Base-by-base conservation (phyloP, 2,329 filamentous ascomycete species). In the Mycosphaerella sp. region DNA sequence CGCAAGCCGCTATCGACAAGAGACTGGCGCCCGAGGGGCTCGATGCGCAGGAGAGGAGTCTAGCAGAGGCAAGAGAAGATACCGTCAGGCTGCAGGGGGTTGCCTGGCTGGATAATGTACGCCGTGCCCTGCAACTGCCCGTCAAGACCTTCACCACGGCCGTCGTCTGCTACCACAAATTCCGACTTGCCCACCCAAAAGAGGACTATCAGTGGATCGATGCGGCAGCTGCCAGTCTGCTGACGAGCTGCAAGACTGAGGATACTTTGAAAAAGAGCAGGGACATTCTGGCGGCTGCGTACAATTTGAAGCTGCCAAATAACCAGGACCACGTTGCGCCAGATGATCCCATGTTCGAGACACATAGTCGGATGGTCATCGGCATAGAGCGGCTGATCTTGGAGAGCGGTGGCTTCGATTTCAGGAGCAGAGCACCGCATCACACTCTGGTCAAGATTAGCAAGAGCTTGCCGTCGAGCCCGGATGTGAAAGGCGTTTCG, bases 201-300 rank as follows among this genome's bases (percentile, higher is more conserved):
- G 83, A 78, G 60, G 90, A 95, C 66, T 95, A 95, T 71, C 46
- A 53, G 42, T 39, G 51, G 45, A 87, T 59, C 36, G 92, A 97
- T 68, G 91, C 89, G 1, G 89, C 92, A 0, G 82, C 93, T 6
- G 89, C 93, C 1, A 86, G 89, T 23, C 76, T 98, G 7, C 92
- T 97, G 66, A 87, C 91, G 2, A 91, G 91, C 2, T 97, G 92
- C 77, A 98, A 98, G 74, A 90, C 95, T 44, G 93, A 98, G 72
- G 93, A 98, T 70, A 98, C 93, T 0, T 81, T 96, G 62, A 98
- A 98, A 74, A 97, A 97, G 75, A 95, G 89, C 3, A 84, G 82
- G 54, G 93, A 98, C 59, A 95, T 98, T 57, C 77, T 97, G 12
- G 95, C 89, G 55, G 90, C 91, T 1, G 86, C 89, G 23, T 89